Conservation (phyloP, 768 basidiomycete species). For the Naematelia encephala region DNA sequence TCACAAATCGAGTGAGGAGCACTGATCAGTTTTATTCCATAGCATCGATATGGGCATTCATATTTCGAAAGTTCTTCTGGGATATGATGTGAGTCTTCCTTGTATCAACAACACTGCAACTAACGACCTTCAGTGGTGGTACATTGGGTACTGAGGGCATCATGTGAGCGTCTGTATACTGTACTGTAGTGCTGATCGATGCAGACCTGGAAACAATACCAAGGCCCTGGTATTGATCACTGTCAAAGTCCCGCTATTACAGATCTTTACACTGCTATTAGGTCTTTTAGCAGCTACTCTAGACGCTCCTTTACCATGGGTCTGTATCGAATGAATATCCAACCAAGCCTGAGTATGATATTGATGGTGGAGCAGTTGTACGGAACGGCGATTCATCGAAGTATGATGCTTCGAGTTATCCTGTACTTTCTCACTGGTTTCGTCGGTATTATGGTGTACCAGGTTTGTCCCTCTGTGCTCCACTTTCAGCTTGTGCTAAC, state of each 20-base stretch:
- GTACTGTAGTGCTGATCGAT: background rate
- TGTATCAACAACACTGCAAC: background rate
- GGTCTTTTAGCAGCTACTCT: constrained; percentile 62
- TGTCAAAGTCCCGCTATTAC: constrained; percentile 73
- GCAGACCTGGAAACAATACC: constrained; percentile 61
- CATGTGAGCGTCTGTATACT: constrained; percentile 26
- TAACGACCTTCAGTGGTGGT: constrained; percentile 56
- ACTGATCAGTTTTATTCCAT: constrained; percentile 51
- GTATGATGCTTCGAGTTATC: constrained; percentile 62
- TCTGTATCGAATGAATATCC: constrained; percentile 9
- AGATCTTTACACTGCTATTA: constrained; percentile 63
- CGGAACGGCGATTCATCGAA: constrained; percentile 62
- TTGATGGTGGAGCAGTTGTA: constrained; percentile 14
- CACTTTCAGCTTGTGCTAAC: too few relatives aligned
- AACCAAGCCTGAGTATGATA: background rate
- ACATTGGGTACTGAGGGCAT: constrained; percentile 55
- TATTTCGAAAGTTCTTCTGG: constrained; percentile 95
- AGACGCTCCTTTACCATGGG: constrained; percentile 65
- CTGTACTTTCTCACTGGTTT: constrained; percentile 64
- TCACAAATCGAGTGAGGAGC: constrained; percentile 59
- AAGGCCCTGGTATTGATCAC: constrained; percentile 69
- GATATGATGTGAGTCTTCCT: constrained; percentile 63
- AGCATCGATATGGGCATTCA: constrained; percentile 70
- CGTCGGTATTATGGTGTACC: constrained; percentile 68
- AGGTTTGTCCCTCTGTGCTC: too few relatives aligned